Base-by-base conservation (phyloP, 106 monocot species). In the Dioscorea alata region DNA sequence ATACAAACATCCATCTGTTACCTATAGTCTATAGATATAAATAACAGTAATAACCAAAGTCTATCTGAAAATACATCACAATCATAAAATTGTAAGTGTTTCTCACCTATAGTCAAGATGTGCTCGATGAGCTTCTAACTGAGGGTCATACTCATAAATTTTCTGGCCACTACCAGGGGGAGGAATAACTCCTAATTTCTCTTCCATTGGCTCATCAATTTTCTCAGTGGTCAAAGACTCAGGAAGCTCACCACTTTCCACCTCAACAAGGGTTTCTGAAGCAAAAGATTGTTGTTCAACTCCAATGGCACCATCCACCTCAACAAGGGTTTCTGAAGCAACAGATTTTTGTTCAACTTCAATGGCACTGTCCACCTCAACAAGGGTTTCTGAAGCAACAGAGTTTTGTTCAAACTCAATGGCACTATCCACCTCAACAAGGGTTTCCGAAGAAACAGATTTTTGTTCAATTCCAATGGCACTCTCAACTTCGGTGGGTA, bases 21-120 rank as follows among this genome's bases (percentile, higher is more conserved):
- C 53, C 53, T 18, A 53, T 13, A 53, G 18, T n/a, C n/a, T n/a
- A n/a, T n/a, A n/a, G n/a, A 53, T 18, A 13, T 13, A 3, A 18
- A 18, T 54, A 1, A 54, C 9, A 54, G 54, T 5, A 54, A 19
- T 13, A 54, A 49, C 23, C 48, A 59, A 54, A 21, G 1, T 59
- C 22, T 13, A 51, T 20, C 42, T 3, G 20, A 42, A 15, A 58
- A 2, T 20, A 32, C 9, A 59, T 19, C 0, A 20, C 5, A 25
- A 34, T 22, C 14, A 68, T 20, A 59, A 53, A 62, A 16, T 23
- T 13, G 4, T 34, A 58, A 32, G n/a, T 52, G 12, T 50, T 32
- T n/a, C 69, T 32, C 80, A 99, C 99, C 99, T 61, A 64, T 88
- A 99, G 59, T 90, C 85, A 81, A 99, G 93, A 83, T 99, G 99